A percentile compares a stretch with the other conserved stretches of the same genome.
These are phyloP conservation scores for Epichloe coenophiala DNA, from an alignment of 2,329 filamentous ascomycete genomes.

Conservation along the genomic window DNA sequence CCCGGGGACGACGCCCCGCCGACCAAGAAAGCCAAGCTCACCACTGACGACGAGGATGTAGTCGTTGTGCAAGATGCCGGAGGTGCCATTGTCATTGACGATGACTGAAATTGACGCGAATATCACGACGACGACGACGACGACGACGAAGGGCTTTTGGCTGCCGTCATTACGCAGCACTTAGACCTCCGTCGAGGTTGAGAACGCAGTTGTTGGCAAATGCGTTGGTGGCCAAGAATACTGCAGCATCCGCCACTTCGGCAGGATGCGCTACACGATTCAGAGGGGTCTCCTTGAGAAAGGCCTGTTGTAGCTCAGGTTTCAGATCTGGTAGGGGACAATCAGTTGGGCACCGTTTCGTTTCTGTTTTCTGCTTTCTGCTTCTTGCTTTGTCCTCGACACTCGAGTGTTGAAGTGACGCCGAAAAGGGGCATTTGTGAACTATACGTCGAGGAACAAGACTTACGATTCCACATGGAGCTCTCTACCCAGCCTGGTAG, in stretches of 20 bases:
- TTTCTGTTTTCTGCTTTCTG: background rate
- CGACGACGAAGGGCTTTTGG: background rate
- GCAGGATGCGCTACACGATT: slow-evolving; percentile 52
- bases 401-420: background rate
- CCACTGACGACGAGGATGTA: slow-evolving; percentile 20
- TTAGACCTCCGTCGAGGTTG: slow-evolving; percentile 75
- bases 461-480: slow-evolving; percentile 60
- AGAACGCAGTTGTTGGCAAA: slow-evolving; percentile 82
- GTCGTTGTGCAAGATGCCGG: slow-evolving; percentile 39
- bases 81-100: slow-evolving; percentile 55
- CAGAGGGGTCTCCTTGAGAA: slow-evolving; percentile 43
- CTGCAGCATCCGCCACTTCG: slow-evolving; percentile 70
- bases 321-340: slow-evolving; percentile 25
- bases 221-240: slow-evolving; percentile 63
- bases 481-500: slow-evolving; percentile 75
- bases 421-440: slow-evolving; percentile 1
- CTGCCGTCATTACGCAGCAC: slow-evolving; percentile 41
- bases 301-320: slow-evolving; percentile 22
- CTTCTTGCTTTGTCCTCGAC: background rate
- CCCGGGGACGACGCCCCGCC: slow-evolving; percentile 28
- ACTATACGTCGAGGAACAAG: slow-evolving; percentile 4
- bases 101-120: slow-evolving; percentile 27
- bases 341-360: slow-evolving; percentile 18
- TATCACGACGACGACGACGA: background rate
- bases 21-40: slow-evolving; percentile 36